These are phyloP conservation scores for Aspergillus sp. DNA, from an alignment of 2,329 filamentous ascomycete species.

Conservation along the genomic window DNA sequence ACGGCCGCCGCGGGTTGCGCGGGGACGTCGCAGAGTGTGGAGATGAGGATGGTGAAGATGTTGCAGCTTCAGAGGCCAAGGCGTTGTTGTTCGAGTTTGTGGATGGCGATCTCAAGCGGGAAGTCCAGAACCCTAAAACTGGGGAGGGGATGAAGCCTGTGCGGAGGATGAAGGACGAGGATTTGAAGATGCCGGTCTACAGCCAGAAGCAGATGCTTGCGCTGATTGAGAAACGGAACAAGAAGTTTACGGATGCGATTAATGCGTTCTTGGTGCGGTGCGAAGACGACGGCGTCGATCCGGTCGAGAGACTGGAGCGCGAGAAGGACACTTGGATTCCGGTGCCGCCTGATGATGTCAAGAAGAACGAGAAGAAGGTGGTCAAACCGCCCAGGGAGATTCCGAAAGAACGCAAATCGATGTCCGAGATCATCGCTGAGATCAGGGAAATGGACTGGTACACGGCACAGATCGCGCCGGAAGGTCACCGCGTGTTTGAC, in stretches of 20 bases:
- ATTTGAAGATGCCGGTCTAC: constrained; percentile 86
- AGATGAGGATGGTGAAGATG: constrained; percentile 29
- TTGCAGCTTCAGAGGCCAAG: constrained; percentile 40
- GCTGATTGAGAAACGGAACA: constrained; percentile 85
- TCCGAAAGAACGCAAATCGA: constrained; percentile 72
- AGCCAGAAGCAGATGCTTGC: constrained; percentile 88
- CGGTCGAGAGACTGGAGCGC: constrained; percentile 62
- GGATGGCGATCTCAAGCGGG: constrained; percentile 83
- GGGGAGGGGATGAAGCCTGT: constrained; percentile 68
- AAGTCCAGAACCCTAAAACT: constrained; percentile 69
- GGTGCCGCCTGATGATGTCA: constrained; percentile 46
- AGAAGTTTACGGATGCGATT: constrained; percentile 75
- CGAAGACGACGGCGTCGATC: constrained; percentile 59
- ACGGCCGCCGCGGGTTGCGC: constrained; percentile 54
- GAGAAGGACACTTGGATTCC: constrained; percentile 64
- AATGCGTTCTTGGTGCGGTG: constrained; percentile 75
- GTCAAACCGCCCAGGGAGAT: constrained; percentile 65
- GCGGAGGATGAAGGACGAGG: constrained; percentile 69
- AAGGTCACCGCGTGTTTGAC: constrained; percentile 88
- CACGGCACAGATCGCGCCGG: constrained; percentile 84
- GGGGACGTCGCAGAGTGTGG: constrained; percentile 23
- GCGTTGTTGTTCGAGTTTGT: constrained; percentile 89
- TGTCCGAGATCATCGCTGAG: constrained; percentile 81
- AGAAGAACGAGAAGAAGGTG: constrained; percentile 32
- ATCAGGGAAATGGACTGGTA: constrained; percentile 85